These are phyloP conservation scores for Camillea tinctor DNA, from an alignment of 2,329 filamentous ascomycete species.

Conservation along the genomic window DNA sequence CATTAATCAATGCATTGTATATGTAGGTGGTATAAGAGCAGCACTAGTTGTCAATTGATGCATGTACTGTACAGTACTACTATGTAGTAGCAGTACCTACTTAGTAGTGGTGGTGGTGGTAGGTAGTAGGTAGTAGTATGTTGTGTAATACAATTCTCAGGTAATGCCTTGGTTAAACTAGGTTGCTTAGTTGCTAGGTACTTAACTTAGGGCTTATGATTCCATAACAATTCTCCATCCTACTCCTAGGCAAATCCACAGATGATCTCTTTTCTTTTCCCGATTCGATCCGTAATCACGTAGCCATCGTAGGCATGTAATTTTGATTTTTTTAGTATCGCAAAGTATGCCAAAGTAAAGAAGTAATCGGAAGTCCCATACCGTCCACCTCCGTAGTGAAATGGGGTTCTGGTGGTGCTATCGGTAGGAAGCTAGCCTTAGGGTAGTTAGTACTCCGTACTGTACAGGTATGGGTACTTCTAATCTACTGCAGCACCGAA, in stretches of 20 bases:
- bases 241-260: too few species aligned
- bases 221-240: too few species aligned
- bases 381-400: background rate
- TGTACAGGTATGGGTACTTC: background rate
- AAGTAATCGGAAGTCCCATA: background rate
- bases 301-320: background rate
- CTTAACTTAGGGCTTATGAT: too few species aligned
- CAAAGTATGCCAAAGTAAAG: background rate
- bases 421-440: background rate
- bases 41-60: background rate
- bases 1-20: conserved; percentile 3
- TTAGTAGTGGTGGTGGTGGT: too few species aligned
- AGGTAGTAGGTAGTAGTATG: too few species aligned
- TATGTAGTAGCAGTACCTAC: too few species aligned
- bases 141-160: too few species aligned
- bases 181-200: too few species aligned
- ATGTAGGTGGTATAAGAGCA: conserved; percentile 3
- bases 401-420: too few species aligned
- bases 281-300: background rate
- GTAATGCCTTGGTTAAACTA: too few species aligned
- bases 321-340: background rate
- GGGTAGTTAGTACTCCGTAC: background rate
- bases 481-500: background rate
- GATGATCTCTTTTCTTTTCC: too few species aligned
- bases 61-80: too few species aligned